Base-by-base conservation (phyloP, 352 stramenopile genomes). In the Phytophthora pinifolia region DNA sequence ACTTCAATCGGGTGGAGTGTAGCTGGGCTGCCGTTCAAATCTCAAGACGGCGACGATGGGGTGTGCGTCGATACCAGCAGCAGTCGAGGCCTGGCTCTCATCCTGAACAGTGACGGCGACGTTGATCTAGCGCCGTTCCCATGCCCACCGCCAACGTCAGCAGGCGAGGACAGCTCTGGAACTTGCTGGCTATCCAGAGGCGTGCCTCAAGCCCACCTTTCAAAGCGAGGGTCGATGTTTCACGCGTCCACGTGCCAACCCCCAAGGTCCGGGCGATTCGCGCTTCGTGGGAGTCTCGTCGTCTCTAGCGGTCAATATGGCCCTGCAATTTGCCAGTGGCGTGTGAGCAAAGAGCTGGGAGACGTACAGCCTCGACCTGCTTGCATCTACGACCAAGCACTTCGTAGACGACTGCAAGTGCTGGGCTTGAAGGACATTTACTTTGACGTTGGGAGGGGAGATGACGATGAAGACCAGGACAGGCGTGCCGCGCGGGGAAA, bases 321-420 rank as follows among this genome's bases (percentile, higher is more conserved):
- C 9, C 65, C 72, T 27, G 74, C 74, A 9, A 74, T 92, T 34
- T 92, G 79, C 43, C 83, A 92, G 41, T 94, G 81, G 81, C 58
- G 65, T 14, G 47, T 89, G n/a, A 66, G 70, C 20, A 78, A 82
- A 13, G 74, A 85, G 29, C 55, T 72, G 6, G 42, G 35, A 8
- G 77, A 86, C 29, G 55, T 68, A 1, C 77, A 88, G 17, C 72
- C 77, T 42, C 71, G 62, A 32, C 41, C 63, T 7, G 15, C 34
- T 1, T 76, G 54, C 18, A 12, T 33, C 15, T 79, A 68, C 36
- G 43, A 74, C 33, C 18, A 46, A 30, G 18, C 5, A 1, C 63
- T 79, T 47, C 41, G 59, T 17, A 41, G 51, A 31, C 20, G 55
- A 52, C 37, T 82, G 18, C 15, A 45, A 7, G 14, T 31, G 0